phyloP scores from a whole-genome alignment of 2,329 filamentous ascomycete species.

The Phialophora expanda region DNA sequence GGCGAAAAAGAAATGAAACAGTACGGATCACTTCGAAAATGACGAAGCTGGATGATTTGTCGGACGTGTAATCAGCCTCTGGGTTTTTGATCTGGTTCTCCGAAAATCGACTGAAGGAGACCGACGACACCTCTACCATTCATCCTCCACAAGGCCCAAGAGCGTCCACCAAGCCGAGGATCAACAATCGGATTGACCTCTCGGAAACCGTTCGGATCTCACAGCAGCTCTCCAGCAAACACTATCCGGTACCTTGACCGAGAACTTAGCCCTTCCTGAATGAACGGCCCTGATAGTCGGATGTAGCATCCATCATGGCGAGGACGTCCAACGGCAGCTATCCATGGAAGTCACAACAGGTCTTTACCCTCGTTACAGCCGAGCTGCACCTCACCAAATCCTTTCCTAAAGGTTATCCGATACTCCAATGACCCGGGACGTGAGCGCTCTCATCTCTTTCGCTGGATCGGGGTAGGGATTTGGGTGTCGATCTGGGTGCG shows the following conservation, averaged over 20 bases:
- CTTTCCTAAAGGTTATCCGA: neutral
- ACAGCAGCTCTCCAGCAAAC: neutral
- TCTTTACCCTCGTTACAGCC: neutral
- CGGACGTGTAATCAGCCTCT: neutral
- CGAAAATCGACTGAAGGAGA: neutral
- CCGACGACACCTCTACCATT: neutral
- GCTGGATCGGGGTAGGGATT: neutral
- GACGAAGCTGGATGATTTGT: neutral
- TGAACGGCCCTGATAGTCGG: neutral
- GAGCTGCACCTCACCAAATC: neutral
- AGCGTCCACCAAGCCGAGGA: neutral
- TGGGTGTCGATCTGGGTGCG: neutral
- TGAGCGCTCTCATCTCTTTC: neutral
- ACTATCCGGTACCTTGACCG: neutral
- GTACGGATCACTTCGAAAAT: neutral
- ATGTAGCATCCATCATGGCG: neutral
- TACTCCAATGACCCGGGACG: neutral
- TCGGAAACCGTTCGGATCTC: neutral
- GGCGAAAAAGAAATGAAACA: slow-evolving; percentile 36
- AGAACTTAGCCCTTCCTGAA: neutral
- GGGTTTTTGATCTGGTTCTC: neutral
- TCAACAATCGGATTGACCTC: neutral
- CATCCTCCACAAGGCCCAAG: neutral
- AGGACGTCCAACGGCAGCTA: neutral
- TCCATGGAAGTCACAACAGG: neutral